phyloP scores from a whole-genome alignment of 2,329 filamentous ascomycete genomes.

The Alternaria metachromatica region DNA sequence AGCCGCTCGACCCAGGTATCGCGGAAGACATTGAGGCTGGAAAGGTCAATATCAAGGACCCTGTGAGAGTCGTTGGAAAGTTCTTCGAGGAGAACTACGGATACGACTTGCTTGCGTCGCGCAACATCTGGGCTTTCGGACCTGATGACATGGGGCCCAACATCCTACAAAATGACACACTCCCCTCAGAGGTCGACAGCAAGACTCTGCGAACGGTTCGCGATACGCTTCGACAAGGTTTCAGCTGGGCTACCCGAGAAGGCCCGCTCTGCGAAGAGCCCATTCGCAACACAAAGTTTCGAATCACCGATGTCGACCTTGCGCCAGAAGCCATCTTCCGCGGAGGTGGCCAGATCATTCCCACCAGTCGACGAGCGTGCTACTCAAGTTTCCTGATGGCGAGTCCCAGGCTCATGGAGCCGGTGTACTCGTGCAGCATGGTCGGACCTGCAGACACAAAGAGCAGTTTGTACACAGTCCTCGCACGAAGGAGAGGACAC shows the following conservation, averaged over 20 bases:
- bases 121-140: constrained; percentile 98
- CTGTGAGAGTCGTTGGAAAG: constrained; percentile 89
- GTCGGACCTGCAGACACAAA: constrained; percentile 90
- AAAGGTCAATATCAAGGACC: constrained; percentile 88
- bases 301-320: constrained; percentile 87
- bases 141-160: constrained; percentile 95
- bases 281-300: constrained; percentile 97
- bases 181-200: constrained; percentile 93
- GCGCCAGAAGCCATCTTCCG: constrained; percentile 92
- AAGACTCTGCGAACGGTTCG: constrained; percentile 85
- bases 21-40: constrained; percentile 93
- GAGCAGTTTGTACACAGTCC: constrained; percentile 86
- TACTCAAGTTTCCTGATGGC: constrained; percentile 98
- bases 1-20: constrained; percentile 93
- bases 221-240: constrained; percentile 93
- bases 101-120: constrained; percentile 91
- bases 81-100: constrained; percentile 98
- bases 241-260: constrained; percentile 95
- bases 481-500: constrained; percentile 86
- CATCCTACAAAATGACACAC: constrained; percentile 93
- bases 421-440: constrained; percentile 90
- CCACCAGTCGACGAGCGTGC: constrained; percentile 87
- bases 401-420: constrained; percentile 94
- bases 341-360: constrained; percentile 96
- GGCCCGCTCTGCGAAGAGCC: constrained; percentile 98